Conservation (phyloP, 768 basidiomycete species). For the Suillus paluster region DNA sequence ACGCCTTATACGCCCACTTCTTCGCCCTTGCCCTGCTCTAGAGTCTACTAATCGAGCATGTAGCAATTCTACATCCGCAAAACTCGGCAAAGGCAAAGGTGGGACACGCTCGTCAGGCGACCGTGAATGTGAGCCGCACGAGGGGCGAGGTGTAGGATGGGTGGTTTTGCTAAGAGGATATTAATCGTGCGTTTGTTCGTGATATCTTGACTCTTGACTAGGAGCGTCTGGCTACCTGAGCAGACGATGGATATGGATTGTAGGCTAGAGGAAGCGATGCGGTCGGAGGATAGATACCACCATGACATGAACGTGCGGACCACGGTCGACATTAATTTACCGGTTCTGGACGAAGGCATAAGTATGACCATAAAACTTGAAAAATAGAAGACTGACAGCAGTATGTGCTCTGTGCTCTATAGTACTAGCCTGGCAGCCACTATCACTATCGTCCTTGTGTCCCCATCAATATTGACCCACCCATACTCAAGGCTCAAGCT, state of each 20-base stretch:
- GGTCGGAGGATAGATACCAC: slow-evolving; percentile 72
- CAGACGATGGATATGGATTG: not conserved
- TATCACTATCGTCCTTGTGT: slow-evolving; percentile 21
- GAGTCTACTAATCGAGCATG: slow-evolving; percentile 79
- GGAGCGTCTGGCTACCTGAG: not conserved
- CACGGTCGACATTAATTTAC: slow-evolving; percentile 48
- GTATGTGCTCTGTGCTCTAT: slow-evolving; percentile 75
- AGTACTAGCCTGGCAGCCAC: slow-evolving; percentile 52
- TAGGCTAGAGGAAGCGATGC: slow-evolving; percentile 40
- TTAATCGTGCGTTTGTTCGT: slow-evolving; percentile 13
- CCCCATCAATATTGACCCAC: slow-evolving; percentile 34
- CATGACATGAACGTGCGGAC: slow-evolving; percentile 63
- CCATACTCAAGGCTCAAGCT: slow-evolving; percentile 49
- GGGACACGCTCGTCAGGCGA: slow-evolving; percentile 81
- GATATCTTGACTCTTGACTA: not conserved
- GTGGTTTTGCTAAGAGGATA: slow-evolving; percentile 43
- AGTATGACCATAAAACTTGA: not conserved
- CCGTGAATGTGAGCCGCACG: slow-evolving; percentile 67
- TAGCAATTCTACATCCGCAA: slow-evolving; percentile 76
- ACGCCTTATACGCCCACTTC: slow-evolving; percentile 73
- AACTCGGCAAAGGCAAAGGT: slow-evolving; percentile 76
- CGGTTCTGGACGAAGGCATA: slow-evolving; percentile 38
- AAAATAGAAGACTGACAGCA: slow-evolving; percentile 47
- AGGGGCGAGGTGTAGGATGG: slow-evolving; percentile 54
- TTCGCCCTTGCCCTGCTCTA: slow-evolving; percentile 42